phyloP scores from a whole-genome alignment of 192 early-diverging fungal species.

The Pilobolus umbonatus region DNA sequence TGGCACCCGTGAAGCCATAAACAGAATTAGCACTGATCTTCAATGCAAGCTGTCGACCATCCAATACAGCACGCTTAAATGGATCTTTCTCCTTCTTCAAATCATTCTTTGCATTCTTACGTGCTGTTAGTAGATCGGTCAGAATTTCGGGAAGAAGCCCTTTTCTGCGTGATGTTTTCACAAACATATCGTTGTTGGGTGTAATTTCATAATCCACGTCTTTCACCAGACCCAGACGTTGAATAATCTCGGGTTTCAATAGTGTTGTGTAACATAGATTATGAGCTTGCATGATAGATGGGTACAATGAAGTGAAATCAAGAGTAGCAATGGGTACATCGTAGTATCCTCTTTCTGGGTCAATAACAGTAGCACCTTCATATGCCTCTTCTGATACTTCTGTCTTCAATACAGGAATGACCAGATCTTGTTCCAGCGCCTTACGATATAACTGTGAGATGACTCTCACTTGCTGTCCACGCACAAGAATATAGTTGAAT shows the following conservation, averaged over 20 bases:
- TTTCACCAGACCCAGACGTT: constrained; percentile 59
- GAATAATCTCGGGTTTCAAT: constrained; percentile 51
- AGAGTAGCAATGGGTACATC: constrained; percentile 95
- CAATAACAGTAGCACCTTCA: constrained; percentile 95
- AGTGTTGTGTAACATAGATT: constrained; percentile 97
- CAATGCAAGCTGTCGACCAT: constrained; percentile 93
- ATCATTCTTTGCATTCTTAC: constrained; percentile 90
- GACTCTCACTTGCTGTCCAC: constrained; percentile 99
- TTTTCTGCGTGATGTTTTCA: constrained; percentile 63
- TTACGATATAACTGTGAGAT: constrained; percentile 93
- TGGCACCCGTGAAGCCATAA: constrained; percentile 96
- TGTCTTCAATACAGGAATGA: constrained; percentile 84
- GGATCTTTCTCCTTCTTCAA: constrained; percentile 97
- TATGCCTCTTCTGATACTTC: constrained; percentile 84
- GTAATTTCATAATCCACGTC: constrained; percentile 86
- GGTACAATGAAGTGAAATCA: constrained; percentile 97
- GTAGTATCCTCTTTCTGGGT: constrained; percentile 91
- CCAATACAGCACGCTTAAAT: constrained; percentile 88
- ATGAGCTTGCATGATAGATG: constrained; percentile 99
- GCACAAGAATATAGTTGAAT: constrained; percentile 87
- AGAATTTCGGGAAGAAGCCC: constrained; percentile 88
- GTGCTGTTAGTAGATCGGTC: constrained; percentile 81
- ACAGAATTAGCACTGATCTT: constrained; percentile 94
- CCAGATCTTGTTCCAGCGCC: constrained; percentile 70
- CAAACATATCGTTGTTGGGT: constrained; percentile 90